Conservation (phyloP, 2,329 filamentous ascomycete species). For the Hypoxylon sp. region DNA sequence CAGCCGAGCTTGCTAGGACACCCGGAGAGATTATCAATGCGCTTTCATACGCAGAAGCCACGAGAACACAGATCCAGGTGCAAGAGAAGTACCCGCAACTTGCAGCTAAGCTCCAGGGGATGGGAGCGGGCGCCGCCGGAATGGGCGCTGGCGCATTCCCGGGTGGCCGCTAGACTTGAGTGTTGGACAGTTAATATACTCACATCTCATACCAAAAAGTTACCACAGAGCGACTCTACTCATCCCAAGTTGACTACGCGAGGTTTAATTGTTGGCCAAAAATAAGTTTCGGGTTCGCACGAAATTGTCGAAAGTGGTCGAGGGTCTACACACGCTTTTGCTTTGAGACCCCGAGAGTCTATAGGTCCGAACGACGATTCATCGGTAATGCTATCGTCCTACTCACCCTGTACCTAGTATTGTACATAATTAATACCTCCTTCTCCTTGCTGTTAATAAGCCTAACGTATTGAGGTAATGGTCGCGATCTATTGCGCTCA, state of each 20-base stretch:
- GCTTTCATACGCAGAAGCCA: slow-evolving; percentile 96
- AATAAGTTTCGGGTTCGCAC: slow-evolving; percentile 28
- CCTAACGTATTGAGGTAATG: slow-evolving; percentile 14
- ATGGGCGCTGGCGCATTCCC: slow-evolving; percentile 50
- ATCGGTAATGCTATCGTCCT: slow-evolving; percentile 33
- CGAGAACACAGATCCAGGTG: slow-evolving; percentile 93
- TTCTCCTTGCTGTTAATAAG: slow-evolving; percentile 30
- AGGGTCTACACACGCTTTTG: slow-evolving; percentile 21
- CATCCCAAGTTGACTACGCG: slow-evolving; percentile 26
- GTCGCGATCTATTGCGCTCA: slow-evolving; percentile 12
- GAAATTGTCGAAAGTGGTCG: slow-evolving; percentile 22
- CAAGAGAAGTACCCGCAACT: slow-evolving; percentile 89
- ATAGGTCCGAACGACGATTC: slow-evolving; percentile 30
- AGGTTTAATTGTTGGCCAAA: slow-evolving; percentile 21
- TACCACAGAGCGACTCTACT: slow-evolving; percentile 34
- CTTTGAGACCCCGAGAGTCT: slow-evolving; percentile 16
- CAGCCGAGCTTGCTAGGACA: slow-evolving; percentile 92
- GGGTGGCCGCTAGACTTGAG: slow-evolving; percentile 45
- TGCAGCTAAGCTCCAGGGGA: slow-evolving; percentile 77
- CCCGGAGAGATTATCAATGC: slow-evolving; percentile 97
- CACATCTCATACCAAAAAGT: slow-evolving; percentile 17
- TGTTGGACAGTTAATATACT: slow-evolving; percentile 13
- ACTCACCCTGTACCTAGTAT: slow-evolving; percentile 43
- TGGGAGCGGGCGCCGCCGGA: slow-evolving; percentile 53
- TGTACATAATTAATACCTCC: slow-evolving; percentile 44